Evolutionary conservation across 2,329 filamentous ascomycete genomes (phyloP).

Genomic region (Calonectria montana): DNA sequence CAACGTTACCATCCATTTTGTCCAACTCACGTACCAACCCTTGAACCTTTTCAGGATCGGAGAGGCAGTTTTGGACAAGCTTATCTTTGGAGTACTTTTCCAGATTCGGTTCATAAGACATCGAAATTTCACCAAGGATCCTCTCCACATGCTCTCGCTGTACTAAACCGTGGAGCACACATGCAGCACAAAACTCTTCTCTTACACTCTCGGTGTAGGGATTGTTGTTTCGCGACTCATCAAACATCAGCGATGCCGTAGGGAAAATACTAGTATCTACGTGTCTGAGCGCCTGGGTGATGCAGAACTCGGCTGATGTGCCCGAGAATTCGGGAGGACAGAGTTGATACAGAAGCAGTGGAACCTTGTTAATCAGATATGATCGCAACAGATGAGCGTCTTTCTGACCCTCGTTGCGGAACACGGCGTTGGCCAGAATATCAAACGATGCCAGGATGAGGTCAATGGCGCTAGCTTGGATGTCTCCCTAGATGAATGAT

Average conservation of each 20-base stretch:
- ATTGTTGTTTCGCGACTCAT: slow-evolving; percentile 67
- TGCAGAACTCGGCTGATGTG: slow-evolving; percentile 78
- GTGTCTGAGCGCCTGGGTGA: slow-evolving; percentile 78
- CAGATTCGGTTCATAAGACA: slow-evolving; percentile 79
- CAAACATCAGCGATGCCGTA: slow-evolving; percentile 69
- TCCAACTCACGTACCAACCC: slow-evolving; percentile 85
- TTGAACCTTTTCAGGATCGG: slow-evolving; percentile 80
- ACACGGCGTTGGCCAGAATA: slow-evolving; percentile 86
- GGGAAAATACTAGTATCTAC: slow-evolving; percentile 83
- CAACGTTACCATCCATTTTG: slow-evolving; percentile 91
- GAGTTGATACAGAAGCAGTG: slow-evolving; percentile 64
- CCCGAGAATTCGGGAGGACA: slow-evolving; percentile 77
- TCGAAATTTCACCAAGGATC: slow-evolving; percentile 85
- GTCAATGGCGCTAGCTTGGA: slow-evolving; percentile 82
- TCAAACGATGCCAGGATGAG: slow-evolving; percentile 92
- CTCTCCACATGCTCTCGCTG: slow-evolving; percentile 80
- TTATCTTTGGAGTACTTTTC: slow-evolving; percentile 82
- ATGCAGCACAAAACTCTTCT: slow-evolving; percentile 88
- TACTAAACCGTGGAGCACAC: slow-evolving; percentile 88
- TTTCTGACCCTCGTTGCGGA: slow-evolving; percentile 67
- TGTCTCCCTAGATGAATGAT: slow-evolving; percentile 69
- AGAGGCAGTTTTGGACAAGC: slow-evolving; percentile 81
- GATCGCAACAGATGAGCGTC: slow-evolving; percentile 82
- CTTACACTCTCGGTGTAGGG: slow-evolving; percentile 69
- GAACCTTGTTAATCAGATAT: slow-evolving; percentile 80